Conservation (phyloP, 2,329 filamentous ascomycete genomes). For the Monilinia laxa region DNA sequence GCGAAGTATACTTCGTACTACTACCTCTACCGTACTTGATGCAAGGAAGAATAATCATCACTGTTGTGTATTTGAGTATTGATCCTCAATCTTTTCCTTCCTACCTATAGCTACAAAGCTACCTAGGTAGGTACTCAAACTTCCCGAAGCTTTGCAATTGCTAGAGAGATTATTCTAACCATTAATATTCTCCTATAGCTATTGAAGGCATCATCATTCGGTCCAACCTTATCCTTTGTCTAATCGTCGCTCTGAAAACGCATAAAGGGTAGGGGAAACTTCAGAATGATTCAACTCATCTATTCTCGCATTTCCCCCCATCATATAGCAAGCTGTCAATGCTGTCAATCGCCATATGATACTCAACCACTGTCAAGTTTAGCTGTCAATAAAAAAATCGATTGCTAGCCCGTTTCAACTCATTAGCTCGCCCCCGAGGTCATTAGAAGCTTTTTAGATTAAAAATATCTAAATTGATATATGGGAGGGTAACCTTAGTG, state of each 20-base stretch:
- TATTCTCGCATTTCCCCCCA: not conserved
- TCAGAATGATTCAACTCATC: not conserved
- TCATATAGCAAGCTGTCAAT: not conserved
- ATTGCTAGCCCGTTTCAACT: not conserved
- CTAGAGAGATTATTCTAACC: not conserved
- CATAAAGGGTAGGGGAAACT: too few species aligned
- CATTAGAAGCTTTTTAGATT: not conserved
- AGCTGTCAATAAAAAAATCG: not conserved
- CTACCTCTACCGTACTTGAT: not conserved
- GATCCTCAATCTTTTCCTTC: too few species aligned
- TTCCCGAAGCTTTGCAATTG: not conserved
- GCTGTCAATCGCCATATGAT: not conserved
- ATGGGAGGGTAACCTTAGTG: not conserved
- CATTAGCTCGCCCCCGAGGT: not conserved
- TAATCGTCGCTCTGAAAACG: too few species aligned
- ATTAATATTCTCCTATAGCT: too few species aligned
- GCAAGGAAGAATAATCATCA: not conserved
- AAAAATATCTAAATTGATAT: not conserved
- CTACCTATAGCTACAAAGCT: too few species aligned
- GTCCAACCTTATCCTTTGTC: too few species aligned
- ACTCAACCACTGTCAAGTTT: not conserved
- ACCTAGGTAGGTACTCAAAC: too few species aligned
- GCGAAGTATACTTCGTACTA: too few species aligned
- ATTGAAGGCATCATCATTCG: too few species aligned
- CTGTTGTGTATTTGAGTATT: not conserved